Percentiles rank a stretch among this genome's conserved stretches.
Evolutionary conservation across 2,329 filamentous ascomycete genomes (phyloP).

Genomic region (Fusarium denticulatum): DNA sequence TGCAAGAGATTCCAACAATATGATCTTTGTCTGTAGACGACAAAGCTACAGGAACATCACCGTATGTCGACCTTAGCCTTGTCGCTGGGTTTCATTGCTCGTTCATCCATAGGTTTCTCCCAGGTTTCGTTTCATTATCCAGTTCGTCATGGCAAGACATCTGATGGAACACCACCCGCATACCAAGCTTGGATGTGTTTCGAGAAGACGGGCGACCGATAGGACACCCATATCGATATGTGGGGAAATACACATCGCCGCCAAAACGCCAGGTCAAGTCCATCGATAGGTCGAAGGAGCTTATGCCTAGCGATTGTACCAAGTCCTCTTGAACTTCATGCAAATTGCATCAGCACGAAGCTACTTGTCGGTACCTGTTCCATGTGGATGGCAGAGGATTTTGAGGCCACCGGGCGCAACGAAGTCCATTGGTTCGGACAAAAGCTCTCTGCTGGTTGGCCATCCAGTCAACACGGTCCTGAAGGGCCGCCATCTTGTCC

Average conservation of each 20-base stretch:
- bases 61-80: not conserved
- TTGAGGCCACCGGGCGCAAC: not conserved
- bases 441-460: constrained; percentile 11
- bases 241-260: not conserved
- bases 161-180: not conserved
- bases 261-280: not conserved
- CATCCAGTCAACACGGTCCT: constrained; percentile 39
- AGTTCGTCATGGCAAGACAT: not conserved
- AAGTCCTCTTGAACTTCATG: not conserved
- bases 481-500: constrained; percentile 30
- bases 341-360: not conserved
- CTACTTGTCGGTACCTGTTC: not conserved
- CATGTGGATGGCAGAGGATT: not conserved
- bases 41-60: not conserved
- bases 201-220: not conserved
- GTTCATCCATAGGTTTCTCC: not conserved
- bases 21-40: constrained; percentile 1
- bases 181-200: not conserved
- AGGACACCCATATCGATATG: not conserved
- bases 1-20: not conserved
- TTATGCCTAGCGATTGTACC: not conserved
- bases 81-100: not conserved
- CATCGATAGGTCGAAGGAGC: not conserved
- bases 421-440: not conserved
- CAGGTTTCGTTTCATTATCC: not conserved